These are phyloP conservation scores for Penicillium sp. DNA, from an alignment of 2,329 filamentous ascomycete genomes.

Conservation along the genomic window DNA sequence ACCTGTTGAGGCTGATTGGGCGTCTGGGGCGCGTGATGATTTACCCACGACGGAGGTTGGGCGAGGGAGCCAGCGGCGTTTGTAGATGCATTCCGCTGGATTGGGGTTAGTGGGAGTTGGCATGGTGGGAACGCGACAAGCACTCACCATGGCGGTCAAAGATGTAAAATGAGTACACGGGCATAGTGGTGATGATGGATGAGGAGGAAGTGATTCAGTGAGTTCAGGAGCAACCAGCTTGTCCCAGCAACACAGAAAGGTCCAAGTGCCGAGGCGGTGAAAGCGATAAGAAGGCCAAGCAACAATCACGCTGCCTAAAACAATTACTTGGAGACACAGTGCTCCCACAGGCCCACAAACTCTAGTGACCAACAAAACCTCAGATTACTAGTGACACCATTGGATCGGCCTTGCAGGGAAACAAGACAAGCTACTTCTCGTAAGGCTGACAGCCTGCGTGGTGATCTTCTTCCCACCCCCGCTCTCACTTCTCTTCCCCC, in stretches of 20 bases:
- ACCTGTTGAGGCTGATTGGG: constrained; percentile 47
- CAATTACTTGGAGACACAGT: no score
- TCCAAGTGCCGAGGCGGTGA: no score
- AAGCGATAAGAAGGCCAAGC: neutral
- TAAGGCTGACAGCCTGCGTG: constrained; percentile 29
- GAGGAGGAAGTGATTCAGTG: constrained; percentile 16
- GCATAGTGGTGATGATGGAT: constrained; percentile 63
- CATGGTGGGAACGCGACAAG: neutral
- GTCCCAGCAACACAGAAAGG: no score
- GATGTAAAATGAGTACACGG: constrained; percentile 97
- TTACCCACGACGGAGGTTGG: constrained; percentile 53
- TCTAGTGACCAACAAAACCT: no score
- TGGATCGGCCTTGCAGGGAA: constrained; percentile 1
- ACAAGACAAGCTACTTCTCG: constrained; percentile 10
- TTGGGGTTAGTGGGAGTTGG: constrained; percentile 5
- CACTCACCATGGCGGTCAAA: constrained; percentile 94
- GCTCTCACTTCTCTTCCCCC: constrained; percentile 10
- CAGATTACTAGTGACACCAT: no score
- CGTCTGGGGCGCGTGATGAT: constrained; percentile 49
- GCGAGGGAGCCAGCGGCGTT: constrained; percentile 75
- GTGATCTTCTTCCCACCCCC: constrained; percentile 26
- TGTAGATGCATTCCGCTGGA: constrained; percentile 95
- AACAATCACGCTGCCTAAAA: neutral
- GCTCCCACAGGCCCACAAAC: no score
- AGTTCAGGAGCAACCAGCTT: constrained; percentile 25